Evolutionary conservation across 2,329 filamentous ascomycete species (phyloP).

Genomic region (Albophoma yamanashiensis): DNA sequence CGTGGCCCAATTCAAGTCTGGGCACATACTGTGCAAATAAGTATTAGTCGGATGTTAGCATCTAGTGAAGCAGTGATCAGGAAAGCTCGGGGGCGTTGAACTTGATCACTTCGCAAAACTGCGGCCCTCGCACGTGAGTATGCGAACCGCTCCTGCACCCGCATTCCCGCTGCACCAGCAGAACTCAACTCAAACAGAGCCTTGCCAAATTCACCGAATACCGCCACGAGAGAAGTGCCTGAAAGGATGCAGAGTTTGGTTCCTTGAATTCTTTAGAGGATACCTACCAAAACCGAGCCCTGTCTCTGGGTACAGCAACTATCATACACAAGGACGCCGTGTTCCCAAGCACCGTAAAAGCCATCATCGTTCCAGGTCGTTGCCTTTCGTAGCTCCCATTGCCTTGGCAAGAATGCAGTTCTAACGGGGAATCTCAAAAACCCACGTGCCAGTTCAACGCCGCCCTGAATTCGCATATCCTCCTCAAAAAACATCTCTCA

Average conservation of each 20-base stretch:
- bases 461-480: neutral
- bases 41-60: neutral
- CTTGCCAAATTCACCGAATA: neutral
- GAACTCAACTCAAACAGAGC: neutral
- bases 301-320: neutral
- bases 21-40: neutral
- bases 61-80: neutral
- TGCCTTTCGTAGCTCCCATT: neutral
- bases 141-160: neutral
- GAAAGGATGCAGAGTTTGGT: neutral
- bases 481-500: neutral
- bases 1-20: neutral
- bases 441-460: slow-evolving; percentile 2
- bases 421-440: neutral
- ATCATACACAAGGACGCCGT: neutral
- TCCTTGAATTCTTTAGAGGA: neutral
- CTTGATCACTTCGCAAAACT: neutral
- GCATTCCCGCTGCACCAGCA: neutral
- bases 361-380: neutral
- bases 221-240: neutral
- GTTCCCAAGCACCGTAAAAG: neutral
- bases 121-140: neutral
- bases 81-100: no score
- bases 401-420: neutral
- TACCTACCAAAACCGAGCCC: neutral